Evolutionary conservation across 2,329 filamentous ascomycete genomes (phyloP).

Genomic region (Hypoxylon sp.): DNA sequence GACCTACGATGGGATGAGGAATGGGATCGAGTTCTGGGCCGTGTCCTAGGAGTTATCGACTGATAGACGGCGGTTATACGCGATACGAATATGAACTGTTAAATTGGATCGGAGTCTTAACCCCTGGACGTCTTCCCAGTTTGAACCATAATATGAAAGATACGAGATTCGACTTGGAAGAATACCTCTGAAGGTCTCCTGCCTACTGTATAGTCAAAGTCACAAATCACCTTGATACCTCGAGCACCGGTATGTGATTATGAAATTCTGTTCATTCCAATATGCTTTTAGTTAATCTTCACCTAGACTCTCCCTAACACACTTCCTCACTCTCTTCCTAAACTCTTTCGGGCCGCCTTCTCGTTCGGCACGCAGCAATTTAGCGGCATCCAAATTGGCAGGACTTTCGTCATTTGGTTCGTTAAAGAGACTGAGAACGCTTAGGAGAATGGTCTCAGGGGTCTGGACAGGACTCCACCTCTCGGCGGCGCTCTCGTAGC

Average conservation of each 20-base stretch:
- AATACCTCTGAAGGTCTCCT: background rate
- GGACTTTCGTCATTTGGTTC: constrained; percentile 96
- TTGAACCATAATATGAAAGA: constrained; percentile 18
- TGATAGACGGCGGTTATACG: constrained; percentile 23
- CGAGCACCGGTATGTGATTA: background rate
- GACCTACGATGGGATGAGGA: constrained; percentile 89
- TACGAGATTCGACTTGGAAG: constrained; percentile 1
- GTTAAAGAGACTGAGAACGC: constrained; percentile 91
- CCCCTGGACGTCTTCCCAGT: constrained; percentile 24
- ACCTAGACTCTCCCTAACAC: constrained; percentile 85
- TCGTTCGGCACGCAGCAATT: constrained; percentile 85
- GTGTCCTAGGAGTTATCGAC: constrained; percentile 70
- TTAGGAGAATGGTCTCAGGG: constrained; percentile 92
- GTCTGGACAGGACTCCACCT: constrained; percentile 96
- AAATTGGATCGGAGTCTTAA: constrained; percentile 7
- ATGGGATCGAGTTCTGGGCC: constrained; percentile 87
- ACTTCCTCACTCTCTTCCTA: constrained; percentile 80
- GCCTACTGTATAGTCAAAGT: background rate
- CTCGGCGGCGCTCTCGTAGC: constrained; percentile 91
- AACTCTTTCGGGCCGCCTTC: constrained; percentile 77
- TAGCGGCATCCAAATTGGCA: constrained; percentile 93
- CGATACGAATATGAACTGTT: constrained; percentile 24
- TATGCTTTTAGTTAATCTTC: constrained; percentile 66
- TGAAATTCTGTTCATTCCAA: constrained; percentile 3
- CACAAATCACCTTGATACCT: constrained; percentile 12